Base-by-base conservation (phyloP, 2,329 filamentous ascomycete species). In the Gaeumannomyces sp. region DNA sequence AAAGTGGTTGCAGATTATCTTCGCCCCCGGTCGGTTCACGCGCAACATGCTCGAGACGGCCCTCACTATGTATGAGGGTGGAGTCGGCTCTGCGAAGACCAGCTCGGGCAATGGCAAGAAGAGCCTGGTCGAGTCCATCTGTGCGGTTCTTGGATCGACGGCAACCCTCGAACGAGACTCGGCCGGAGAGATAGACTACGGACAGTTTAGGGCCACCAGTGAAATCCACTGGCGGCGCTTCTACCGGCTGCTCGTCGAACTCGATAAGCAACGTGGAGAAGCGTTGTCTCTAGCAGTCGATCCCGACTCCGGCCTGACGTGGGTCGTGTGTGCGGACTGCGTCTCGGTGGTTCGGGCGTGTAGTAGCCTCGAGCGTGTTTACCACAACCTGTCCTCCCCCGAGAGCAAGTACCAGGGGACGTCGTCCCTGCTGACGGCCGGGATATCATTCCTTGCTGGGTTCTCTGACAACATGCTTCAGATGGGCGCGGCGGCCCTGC, bases 211-310 rank as follows among this genome's bases (percentile, higher is more conserved):
- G 65, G 79, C 82, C 45, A 88, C 91, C 38, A 88, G 89, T 64
- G 90, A 95, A 72, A 83, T 85, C 14, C 93, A 97, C 74, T 99
- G 95, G 95, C 87, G 90, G 68, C 86, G 91, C 62, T 96, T 96
- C 76, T 97, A 93, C 78, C 88, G 93, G 38, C 83, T 98, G 25
- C 83, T 96, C 25, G 83, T 91, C 16, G 93, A 97, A 73, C 79
- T 99, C 57, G 93, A 98, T 73, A 93, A 90, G 71, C 89, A 92
- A 71, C 85, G 93, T 71, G 89, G 90, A 25, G 93, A 97, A 72
- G 89, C 91, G 0, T 77, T 98, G 59, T 88, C 91, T 1, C 80
- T 98, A 59, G 85, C 88, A 0, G 87, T 91, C 64, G 95, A 98
- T 71, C 75, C 83, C 0, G 82, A 85, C 61, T 82, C 84, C 13